A percentile compares a stretch with the other conserved stretches of the same genome.
Evolutionary conservation across 202 grass and related monocot species (phyloP).

Genomic region (Musa balbisiana): DNA sequence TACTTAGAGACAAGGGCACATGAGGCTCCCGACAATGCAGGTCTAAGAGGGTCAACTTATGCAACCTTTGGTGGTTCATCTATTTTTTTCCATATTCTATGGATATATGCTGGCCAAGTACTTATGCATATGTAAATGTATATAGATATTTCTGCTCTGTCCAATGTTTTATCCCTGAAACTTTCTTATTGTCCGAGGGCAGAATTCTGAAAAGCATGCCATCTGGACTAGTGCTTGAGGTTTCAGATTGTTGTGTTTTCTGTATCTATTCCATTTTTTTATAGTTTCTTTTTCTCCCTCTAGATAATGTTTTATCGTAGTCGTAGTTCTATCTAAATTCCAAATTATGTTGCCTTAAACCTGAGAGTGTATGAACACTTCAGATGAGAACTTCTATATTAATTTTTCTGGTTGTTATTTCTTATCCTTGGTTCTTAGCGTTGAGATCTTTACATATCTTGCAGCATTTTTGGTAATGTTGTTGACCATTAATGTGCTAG

Average conservation of each 20-base stretch:
- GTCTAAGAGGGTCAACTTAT: too few species aligned
- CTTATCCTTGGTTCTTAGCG: not conserved
- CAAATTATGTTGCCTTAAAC: too few species aligned
- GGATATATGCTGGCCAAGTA: too few species aligned
- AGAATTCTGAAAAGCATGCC: not conserved
- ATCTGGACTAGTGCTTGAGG: not conserved
- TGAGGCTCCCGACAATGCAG: too few species aligned
- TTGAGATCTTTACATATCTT: not conserved
- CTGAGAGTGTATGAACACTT: too few species aligned
- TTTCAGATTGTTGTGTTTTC: not conserved
- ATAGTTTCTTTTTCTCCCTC: not conserved
- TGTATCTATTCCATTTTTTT: not conserved
- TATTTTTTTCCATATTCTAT: too few species aligned
- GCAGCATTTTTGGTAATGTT: not conserved
- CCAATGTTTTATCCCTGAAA: not conserved
- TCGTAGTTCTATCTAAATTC: not conserved
- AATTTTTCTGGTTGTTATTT: not conserved
- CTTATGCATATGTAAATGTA: too few species aligned
- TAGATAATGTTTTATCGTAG: not conserved
- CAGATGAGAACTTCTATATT: too few species aligned
- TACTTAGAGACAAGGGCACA: too few species aligned
- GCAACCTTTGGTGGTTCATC: too few species aligned
- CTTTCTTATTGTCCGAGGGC: not conserved
- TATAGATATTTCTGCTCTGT: not conserved
- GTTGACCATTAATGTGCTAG: not conserved